Evolutionary conservation across 176 grass and related monocot species (phyloP).

Genomic region (Melocanna baccifera): DNA sequence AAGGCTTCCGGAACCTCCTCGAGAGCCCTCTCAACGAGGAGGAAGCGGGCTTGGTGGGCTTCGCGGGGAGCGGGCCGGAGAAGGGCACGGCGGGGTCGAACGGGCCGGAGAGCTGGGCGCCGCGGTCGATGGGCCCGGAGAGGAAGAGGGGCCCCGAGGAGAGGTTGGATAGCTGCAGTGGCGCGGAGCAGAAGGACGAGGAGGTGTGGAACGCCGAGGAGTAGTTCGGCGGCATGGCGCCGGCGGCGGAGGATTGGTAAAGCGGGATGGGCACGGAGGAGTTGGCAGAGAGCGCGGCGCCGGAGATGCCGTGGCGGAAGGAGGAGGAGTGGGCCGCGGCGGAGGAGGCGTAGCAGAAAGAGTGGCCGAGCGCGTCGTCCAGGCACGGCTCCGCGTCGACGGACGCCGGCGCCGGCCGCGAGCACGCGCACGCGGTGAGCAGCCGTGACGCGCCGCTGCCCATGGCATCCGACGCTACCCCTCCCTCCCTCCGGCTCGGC

Average conservation of each 20-base stretch:
- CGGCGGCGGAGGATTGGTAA: conserved; percentile 46
- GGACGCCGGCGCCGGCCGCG: conserved; percentile 29
- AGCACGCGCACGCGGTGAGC: conserved; percentile 64
- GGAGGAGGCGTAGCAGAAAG: conserved; percentile 69
- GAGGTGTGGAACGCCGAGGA: conserved; percentile 56
- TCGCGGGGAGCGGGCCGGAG: conserved; percentile 70
- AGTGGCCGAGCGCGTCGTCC: conserved; percentile 86
- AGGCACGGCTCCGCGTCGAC: conserved; percentile 44
- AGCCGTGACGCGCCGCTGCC: conserved; percentile 86
- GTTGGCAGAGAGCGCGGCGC: conserved; percentile 60
- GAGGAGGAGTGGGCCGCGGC: conserved; percentile 43
- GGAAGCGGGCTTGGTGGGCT: conserved; percentile 38
- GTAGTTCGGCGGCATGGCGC: conserved; percentile 17
- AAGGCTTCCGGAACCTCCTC: conserved; percentile 52
- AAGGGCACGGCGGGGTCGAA: conserved; percentile 59
- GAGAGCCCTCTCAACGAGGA: conserved; percentile 42
- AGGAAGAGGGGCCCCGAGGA: conserved; percentile 46
- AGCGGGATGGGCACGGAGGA: conserved; percentile 69
- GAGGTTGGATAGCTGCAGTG: conserved; percentile 64
- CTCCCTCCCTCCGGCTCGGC: conserved; percentile 4
- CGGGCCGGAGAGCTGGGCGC: conserved; percentile 66
- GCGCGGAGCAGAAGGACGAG: conserved; percentile 63
- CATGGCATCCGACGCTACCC: conserved; percentile 61
- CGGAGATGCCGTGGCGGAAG: conserved; percentile 59
- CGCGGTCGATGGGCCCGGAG: conserved; percentile 74